A percentile compares a stretch with the other conserved stretches of the same genome.
phyloP scores from a whole-genome alignment of 768 basidiomycete genomes.

The Kwoniella sp. region DNA sequence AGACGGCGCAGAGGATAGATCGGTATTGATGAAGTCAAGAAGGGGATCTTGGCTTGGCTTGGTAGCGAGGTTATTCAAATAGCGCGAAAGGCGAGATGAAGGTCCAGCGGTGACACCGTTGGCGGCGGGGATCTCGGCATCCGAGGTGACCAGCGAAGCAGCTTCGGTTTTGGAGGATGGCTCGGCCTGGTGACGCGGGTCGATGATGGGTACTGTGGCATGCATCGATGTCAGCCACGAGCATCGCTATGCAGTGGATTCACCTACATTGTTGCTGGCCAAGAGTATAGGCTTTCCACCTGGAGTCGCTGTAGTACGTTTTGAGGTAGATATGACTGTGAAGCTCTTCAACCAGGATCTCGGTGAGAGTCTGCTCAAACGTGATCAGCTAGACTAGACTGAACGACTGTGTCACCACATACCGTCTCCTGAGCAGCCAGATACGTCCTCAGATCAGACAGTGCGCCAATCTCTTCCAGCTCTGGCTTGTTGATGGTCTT shows the following conservation, averaged over 20 bases:
- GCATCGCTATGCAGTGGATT: background rate
- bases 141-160: constrained; percentile 5
- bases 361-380: constrained; percentile 67
- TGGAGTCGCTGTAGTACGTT: constrained; percentile 88
- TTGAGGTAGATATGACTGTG: constrained; percentile 97
- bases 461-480: constrained; percentile 91
- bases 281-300: constrained; percentile 79
- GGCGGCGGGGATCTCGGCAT: constrained; percentile 1
- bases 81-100: constrained; percentile 49
- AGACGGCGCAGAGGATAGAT: constrained; percentile 14
- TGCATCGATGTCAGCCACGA: background rate
- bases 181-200: constrained; percentile 29
- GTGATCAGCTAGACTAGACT: background rate
- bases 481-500: constrained; percentile 88
- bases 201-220: constrained; percentile 34
- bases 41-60: constrained; percentile 49
- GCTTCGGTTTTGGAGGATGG: constrained; percentile 7
- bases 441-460: constrained; percentile 81
- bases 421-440: constrained; percentile 81
- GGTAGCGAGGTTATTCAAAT: constrained; percentile 44
- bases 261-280: constrained; percentile 72
- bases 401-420: constrained; percentile 40
- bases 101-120: constrained; percentile 20
- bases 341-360: constrained; percentile 90
- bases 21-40: constrained; percentile 45